These are phyloP conservation scores for Scutellaria barbata DNA, from an alignment of 257 asterid species.

Conservation along the genomic window DNA sequence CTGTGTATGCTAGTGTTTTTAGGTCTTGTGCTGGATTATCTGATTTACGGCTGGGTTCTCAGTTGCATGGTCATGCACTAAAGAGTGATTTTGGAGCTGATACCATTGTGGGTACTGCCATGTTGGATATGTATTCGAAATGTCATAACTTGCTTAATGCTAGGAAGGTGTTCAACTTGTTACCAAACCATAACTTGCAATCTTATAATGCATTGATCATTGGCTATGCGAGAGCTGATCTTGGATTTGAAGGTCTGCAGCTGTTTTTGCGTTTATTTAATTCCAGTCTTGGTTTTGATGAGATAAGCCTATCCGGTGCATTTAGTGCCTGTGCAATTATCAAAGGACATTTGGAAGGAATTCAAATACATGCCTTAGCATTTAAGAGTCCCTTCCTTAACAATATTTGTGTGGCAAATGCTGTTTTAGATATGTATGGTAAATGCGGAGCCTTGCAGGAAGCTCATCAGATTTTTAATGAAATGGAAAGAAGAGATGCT, in stretches of 20 bases:
- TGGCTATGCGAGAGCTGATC: slow-evolving; percentile 74
- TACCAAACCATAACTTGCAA: slow-evolving; percentile 67
- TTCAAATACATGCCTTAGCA: slow-evolving; percentile 75
- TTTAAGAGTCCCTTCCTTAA: slow-evolving; percentile 56
- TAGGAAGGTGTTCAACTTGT: slow-evolving; percentile 57
- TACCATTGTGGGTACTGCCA: slow-evolving; percentile 76
- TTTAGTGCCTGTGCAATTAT: slow-evolving; percentile 71
- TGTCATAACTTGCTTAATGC: slow-evolving; percentile 59
- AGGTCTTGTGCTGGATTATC: slow-evolving; percentile 77
- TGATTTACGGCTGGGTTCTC: slow-evolving; percentile 59
- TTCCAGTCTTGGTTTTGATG: slow-evolving; percentile 74
- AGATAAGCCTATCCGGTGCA: slow-evolving; percentile 77
- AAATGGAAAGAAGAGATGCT: slow-evolving; percentile 76
- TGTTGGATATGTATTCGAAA: slow-evolving; percentile 86
- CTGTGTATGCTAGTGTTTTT: slow-evolving; percentile 80
- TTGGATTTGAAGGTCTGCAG: slow-evolving; percentile 61
- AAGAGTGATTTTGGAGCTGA: slow-evolving; percentile 70
- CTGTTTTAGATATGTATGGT: slow-evolving; percentile 86
- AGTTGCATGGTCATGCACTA: slow-evolving; percentile 75
- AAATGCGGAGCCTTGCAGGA: slow-evolving; percentile 69
- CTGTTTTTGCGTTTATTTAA: slow-evolving; percentile 56
- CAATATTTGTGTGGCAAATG: slow-evolving; percentile 74
- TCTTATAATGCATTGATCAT: slow-evolving; percentile 78
- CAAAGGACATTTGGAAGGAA: slow-evolving; percentile 60
- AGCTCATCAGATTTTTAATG: slow-evolving; percentile 63